Evolutionary conservation across 2,329 filamentous ascomycete species (phyloP), one percentile per base, ranked within the genome.

Genomic region (Pseudogymnoascus sp.): DNA sequence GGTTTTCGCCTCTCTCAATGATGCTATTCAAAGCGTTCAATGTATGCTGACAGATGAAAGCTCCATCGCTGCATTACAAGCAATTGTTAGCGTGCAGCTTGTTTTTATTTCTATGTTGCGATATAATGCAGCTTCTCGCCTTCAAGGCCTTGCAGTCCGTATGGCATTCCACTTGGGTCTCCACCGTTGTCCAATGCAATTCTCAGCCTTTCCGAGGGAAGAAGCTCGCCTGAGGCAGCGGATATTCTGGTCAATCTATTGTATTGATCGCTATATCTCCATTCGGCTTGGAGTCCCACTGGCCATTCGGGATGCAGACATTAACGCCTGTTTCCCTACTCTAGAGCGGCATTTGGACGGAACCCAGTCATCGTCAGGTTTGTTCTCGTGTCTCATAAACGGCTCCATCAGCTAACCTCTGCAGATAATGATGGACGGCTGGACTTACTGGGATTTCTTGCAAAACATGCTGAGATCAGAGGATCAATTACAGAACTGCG

Each of bases 151-250:
- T 1, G 76, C 83, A 2, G 78, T 79, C 4, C 76, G 80, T 2
- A 81, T 81, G 67, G 78, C 79, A 0, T 81, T 80, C 41, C 81
- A 84, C 37, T 70, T 83, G 1, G 81, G 81, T 0, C 73, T 84
- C 13, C 81, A 84, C 68, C 77, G 81, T 2, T 84, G 81, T 58
- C 80, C 81, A 1, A 74, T 73, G 6, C 75, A 81, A 0, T 84
- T 77, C 61, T 71, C 77, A 9, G 41, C 13, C 7, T 47, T 47
- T 47, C 41, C 41, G 24, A 47, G 41, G 9, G 24, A 47, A 15
- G 41, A 47, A 29, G 41, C 41, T 6, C 41, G 24, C 11, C 13
- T 47, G 17, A 33, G 35, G 59, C 39, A 41, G 29, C 33, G 33
- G 10, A 21, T 60, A 41, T 35, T 60, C 39, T 50, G 59, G 44